Evolutionary conservation across 2,329 filamentous ascomycete genomes (phyloP), one percentile per base, ranked within the genome.

Genomic region (Ophiostoma triangulosporum): DNA sequence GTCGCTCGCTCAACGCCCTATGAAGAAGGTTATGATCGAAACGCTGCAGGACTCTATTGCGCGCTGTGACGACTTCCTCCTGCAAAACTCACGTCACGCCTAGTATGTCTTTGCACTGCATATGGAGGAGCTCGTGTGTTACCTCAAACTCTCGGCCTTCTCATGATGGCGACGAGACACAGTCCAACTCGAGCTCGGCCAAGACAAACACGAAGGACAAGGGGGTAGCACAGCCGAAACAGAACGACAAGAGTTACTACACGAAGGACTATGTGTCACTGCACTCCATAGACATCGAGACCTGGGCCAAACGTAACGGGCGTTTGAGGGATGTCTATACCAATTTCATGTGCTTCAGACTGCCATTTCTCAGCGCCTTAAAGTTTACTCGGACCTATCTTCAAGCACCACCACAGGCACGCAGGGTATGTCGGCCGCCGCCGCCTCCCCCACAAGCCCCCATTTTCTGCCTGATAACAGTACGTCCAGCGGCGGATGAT

Each of bases 311-410:
- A 14, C 70, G 74, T 29, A 74, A 79, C 57, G 62, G 68, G 15
- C 66, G 66, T 11, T 69, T 80, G n/a, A 71, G 80, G 66, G 64
- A 70, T 3, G 68, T 76, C 1, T 80, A 80, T 59, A 78, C 78
- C 55, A 57, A 66, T 7, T 61, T 66, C 0, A 67, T 80, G 72
- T 77, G 14, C 12, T n/a, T 3, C 6, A 9, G 3, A 32, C 35
- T 1, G 36, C 29, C 5, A 49, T 57, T 2, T 53, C 53, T 2
- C 26, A 35, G 3, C 61, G 70, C 8, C 59, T 62, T 4, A 2
- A 24, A 6, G 45, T 15, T 6, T 53, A 38, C n/a, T 33, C 40
- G 14, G 43, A 7, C 15, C 26, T 48, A 15, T n/a, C n/a, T n/a
- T n/a, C n/a, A n/a, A n/a, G n/a, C n/a, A n/a, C n/a, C n/a, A n/a